A percentile compares a stretch with the other conserved stretches of the same genome.
Evolutionary conservation across 805 yeast genomes (phyloP).

Genomic region (Saturnispora ahearnii): DNA sequence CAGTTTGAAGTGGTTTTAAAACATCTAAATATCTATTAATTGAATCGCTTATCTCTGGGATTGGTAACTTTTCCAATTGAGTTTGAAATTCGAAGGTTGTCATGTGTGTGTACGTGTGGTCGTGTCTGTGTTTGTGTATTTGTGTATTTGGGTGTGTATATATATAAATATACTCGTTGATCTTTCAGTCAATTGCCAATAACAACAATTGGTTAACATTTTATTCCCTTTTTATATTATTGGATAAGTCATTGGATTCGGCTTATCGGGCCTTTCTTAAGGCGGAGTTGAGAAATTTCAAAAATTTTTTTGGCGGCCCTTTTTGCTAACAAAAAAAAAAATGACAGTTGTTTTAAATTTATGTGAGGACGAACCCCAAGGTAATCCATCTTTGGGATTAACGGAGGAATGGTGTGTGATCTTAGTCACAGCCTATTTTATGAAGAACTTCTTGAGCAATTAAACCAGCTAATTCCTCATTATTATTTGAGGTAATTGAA

Average conservation of each 20-base stretch:
- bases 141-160: neutral
- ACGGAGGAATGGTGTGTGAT: neutral
- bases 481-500: neutral
- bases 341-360: neutral
- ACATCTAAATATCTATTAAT: slow-evolving; percentile 56
- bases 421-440: slow-evolving; percentile 8
- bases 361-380: neutral
- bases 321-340: neutral
- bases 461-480: slow-evolving; percentile 14
- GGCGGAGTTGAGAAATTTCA: slow-evolving; percentile 1
- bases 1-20: slow-evolving; percentile 74
- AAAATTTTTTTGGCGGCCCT: neutral
- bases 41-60: slow-evolving; percentile 65
- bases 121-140: neutral
- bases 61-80: slow-evolving; percentile 59
- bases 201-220: neutral
- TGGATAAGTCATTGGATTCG: slow-evolving; percentile 6
- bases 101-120: slow-evolving; percentile 8
- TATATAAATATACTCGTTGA: neutral
- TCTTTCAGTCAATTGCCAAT: neutral
- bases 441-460: slow-evolving; percentile 20
- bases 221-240: neutral
- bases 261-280: slow-evolving; percentile 8
- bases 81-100: slow-evolving; percentile 51
- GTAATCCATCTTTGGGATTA: neutral